Base-by-base conservation (phyloP, 2,329 filamentous ascomycete genomes). In the Thielaviopsis euricoi region DNA sequence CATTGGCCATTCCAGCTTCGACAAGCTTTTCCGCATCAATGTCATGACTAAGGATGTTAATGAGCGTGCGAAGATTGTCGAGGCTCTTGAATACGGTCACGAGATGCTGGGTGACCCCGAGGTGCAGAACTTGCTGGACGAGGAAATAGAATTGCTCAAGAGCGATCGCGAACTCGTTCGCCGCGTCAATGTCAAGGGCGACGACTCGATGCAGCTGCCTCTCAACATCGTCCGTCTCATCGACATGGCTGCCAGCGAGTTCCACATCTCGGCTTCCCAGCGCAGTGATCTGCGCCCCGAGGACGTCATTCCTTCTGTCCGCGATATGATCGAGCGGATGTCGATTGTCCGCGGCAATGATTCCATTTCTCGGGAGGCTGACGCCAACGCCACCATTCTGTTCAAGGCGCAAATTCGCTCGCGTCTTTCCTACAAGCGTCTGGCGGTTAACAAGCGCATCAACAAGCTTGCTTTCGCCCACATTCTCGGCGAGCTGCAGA, bases 381-480 rank as follows among this genome's bases (percentile, higher is more conserved):
- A 99, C 64, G 73, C 81, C 53, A 96, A 87, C 65, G 87, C 94
- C 3, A 96, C 90, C 0, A 78, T 94, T 59, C 76, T 98, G 12
- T 89, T 96, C 79, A 97, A 96, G 74, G 87, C 88, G 13, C 85
- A 95, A 66, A 72, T 97, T 58, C 86, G 93, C 53, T 95, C 90
- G 37, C 83, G 88, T 56, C 77, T 98, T 58, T 87, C 93, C 0
- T 98, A 89, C 80, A 95, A 95, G 73, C 86, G 89, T 61, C 77
- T 99, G 61, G 90, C 95, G 52, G 84, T 88, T 57, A 80, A 89
- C 64, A 85, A 95, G 67, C 85, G 85, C 13, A 73, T 98, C 64
- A 95, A 88, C 73, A 93, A 89, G 70, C 79, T 95, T 62, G 91
- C 93, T 1, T 91, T 98, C 66, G 86, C 93, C 62, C 90, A 96